phyloP scores from a whole-genome alignment of 2,329 filamentous ascomycete genomes.

The Metarhizium sp. region DNA sequence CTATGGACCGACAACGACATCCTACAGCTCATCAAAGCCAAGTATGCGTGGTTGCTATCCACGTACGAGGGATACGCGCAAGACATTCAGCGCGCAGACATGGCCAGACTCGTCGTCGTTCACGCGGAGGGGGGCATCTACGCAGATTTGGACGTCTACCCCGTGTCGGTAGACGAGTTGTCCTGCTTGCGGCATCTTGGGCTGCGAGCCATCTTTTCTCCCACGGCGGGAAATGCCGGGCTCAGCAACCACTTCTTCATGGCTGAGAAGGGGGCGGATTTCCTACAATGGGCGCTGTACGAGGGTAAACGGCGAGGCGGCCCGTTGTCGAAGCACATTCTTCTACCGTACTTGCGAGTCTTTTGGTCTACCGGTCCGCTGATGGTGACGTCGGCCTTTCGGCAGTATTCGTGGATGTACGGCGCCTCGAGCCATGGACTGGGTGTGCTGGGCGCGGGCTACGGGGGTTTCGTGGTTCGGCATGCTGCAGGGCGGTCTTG shows the following conservation, averaged over 20 bases:
- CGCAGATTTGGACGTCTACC: slow-evolving; percentile 15
- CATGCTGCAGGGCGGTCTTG: slow-evolving; percentile 15
- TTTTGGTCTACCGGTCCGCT: slow-evolving; percentile 17
- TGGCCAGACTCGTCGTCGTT: slow-evolving; percentile 13
- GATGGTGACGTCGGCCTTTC: slow-evolving; percentile 14
- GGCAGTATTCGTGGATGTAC: slow-evolving; percentile 10
- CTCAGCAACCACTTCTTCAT: slow-evolving; percentile 19
- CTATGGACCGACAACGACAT: slow-evolving; percentile 15
- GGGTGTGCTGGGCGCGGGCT: slow-evolving; percentile 10
- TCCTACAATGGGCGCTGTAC: slow-evolving; percentile 12
- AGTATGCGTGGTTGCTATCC: slow-evolving; percentile 13
- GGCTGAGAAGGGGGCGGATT: slow-evolving; percentile 9
- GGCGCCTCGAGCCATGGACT: background rate
- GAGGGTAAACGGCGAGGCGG: slow-evolving; percentile 13
- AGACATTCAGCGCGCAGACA: slow-evolving; percentile 15
- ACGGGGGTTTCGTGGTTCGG: slow-evolving; percentile 3
- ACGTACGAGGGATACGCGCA: slow-evolving; percentile 14
- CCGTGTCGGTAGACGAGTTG: slow-evolving; percentile 6
- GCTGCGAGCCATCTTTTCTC: slow-evolving; percentile 9
- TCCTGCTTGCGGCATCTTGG: slow-evolving; percentile 11
- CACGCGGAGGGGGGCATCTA: slow-evolving; percentile 15
- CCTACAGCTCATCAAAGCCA: slow-evolving; percentile 7
- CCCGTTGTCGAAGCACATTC: slow-evolving; percentile 5
- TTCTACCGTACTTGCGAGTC: slow-evolving; percentile 14
- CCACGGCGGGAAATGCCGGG: slow-evolving; percentile 7